phyloP scores from a whole-genome alignment of 441 rosid genomes.

The Gossypium schwendimanii region DNA sequence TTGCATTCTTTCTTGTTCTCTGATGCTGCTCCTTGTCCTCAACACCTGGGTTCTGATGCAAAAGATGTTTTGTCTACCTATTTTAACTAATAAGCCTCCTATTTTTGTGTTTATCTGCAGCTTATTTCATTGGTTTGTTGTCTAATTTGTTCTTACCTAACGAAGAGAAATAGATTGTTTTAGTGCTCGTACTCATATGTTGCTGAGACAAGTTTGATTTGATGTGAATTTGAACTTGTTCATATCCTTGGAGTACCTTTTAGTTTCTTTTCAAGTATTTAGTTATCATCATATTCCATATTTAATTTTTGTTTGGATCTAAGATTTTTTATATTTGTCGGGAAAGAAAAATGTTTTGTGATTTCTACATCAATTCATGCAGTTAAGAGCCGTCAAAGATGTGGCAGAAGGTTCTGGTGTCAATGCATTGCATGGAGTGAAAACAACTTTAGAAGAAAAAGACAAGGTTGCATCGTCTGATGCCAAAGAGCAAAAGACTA shows the following conservation, averaged over 20 bases:
- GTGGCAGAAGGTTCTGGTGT: slow-evolving; percentile 28
- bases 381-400: slow-evolving; percentile 40
- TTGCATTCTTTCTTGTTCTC: neutral
- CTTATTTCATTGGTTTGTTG: neutral
- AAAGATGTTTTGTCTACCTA: neutral
- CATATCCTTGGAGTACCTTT: neutral
- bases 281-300: neutral
- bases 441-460: slow-evolving; percentile 23
- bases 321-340: neutral
- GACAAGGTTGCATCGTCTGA: slow-evolving; percentile 17
- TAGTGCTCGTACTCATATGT: neutral
- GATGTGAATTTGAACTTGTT: neutral
- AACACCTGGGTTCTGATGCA: slow-evolving; percentile 1
- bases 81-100: neutral
- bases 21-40: neutral
- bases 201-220: neutral
- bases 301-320: slow-evolving; percentile 4
- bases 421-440: slow-evolving; percentile 12
- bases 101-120: neutral
- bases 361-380: slow-evolving; percentile 24
- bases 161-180: neutral
- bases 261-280: neutral
- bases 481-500: slow-evolving; percentile 22
- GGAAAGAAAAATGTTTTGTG: slow-evolving; percentile 14
- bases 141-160: neutral